These are phyloP conservation scores for Megacollybia platyphylla DNA, from an alignment of 1,284 basidiomycete species.

Conservation along the genomic window DNA sequence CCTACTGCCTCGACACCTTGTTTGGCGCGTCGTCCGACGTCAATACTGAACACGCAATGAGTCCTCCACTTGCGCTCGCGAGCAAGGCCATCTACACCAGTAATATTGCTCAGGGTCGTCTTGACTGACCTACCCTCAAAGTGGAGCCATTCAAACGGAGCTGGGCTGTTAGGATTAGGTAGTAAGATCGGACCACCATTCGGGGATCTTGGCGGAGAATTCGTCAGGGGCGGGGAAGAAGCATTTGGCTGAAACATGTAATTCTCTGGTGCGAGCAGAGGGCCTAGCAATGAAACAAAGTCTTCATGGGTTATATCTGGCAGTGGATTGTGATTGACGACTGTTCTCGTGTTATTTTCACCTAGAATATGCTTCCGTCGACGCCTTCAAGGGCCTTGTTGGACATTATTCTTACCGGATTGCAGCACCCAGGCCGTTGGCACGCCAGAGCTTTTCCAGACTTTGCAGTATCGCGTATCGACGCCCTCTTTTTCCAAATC, in stretches of 20 bases:
- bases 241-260: constrained; percentile 24
- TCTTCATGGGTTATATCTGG: constrained; percentile 77
- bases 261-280: constrained; percentile 67
- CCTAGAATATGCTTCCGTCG: constrained; percentile 5
- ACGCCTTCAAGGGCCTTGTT: constrained; percentile 1
- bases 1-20: constrained; percentile 71
- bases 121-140: constrained; percentile 68
- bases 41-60: constrained; percentile 67
- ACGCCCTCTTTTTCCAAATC: constrained; percentile 59
- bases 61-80: constrained; percentile 69
- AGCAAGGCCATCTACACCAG: constrained; percentile 65
- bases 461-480: constrained; percentile 58
- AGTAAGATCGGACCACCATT: constrained; percentile 19
- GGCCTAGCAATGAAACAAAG: constrained; percentile 64
- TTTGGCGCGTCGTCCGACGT: constrained; percentile 54
- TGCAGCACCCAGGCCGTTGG: constrained; percentile 74
- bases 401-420: constrained; percentile 31
- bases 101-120: constrained; percentile 63
- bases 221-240: constrained; percentile 19
- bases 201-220: constrained; percentile 19
- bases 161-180: constrained; percentile 40
- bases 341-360: constrained; percentile 52
- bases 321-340: constrained; percentile 75
- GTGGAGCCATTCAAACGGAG: constrained; percentile 75
- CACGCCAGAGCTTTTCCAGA: constrained; percentile 57